Conservation (phyloP, 2,329 filamentous ascomycete species). For the Venturia aucupariae region DNA sequence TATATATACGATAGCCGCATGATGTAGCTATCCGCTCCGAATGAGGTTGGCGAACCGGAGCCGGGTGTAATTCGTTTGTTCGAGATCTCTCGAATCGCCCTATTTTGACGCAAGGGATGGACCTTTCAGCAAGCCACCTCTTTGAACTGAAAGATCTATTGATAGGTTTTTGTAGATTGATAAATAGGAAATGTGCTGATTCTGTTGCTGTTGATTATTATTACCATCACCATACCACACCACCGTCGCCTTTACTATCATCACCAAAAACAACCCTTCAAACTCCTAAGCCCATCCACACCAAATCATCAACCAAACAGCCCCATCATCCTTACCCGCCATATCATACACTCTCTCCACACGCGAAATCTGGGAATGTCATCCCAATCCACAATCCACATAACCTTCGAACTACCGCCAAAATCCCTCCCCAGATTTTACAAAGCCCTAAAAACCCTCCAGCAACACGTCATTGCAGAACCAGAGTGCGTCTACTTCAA, state of each 20-base stretch:
- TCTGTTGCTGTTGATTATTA: neutral
- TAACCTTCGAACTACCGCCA: slow-evolving; percentile 5
- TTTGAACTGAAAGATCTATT: neutral
- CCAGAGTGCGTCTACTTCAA: slow-evolving; percentile 11
- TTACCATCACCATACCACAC: neutral
- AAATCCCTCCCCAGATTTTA: neutral
- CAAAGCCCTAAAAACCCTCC: slow-evolving; percentile 9
- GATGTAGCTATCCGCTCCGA: neutral
- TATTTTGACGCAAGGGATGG: neutral
- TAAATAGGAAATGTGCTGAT: neutral
- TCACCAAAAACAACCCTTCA: too few relatives aligned
- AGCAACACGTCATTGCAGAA: neutral
- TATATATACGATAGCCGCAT: neutral
- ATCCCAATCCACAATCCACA: slow-evolving; percentile 4
- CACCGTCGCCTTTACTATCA: too few relatives aligned
- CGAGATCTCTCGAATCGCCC: neutral
- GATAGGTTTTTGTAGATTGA: neutral
- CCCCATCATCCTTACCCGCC: too few relatives aligned
- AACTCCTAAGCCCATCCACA: too few relatives aligned
- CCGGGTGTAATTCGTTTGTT: neutral
- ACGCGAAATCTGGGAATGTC: neutral
- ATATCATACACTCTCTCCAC: too few relatives aligned
- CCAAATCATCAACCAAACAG: too few relatives aligned
- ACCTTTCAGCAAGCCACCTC: neutral
- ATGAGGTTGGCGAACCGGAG: neutral